Evolutionary conservation across 352 stramenopile species (phyloP).

Genomic region (Globisporangium alternatum): DNA sequence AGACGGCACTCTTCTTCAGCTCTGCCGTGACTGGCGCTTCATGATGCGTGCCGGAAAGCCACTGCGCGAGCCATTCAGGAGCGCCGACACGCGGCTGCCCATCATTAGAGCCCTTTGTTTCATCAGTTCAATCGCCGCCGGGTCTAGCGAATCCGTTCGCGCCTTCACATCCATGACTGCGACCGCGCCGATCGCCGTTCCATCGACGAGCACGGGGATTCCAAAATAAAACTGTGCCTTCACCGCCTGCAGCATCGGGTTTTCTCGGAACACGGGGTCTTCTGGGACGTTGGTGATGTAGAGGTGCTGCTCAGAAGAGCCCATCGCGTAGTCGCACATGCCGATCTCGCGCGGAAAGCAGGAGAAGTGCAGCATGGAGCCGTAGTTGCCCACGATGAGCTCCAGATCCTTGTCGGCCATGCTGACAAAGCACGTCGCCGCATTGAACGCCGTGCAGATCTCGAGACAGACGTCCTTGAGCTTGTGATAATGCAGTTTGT

Average conservation of each 20-base stretch:
- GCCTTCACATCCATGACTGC: slow-evolving; percentile 19
- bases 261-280: slow-evolving; percentile 19
- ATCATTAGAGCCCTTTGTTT: slow-evolving; percentile 8
- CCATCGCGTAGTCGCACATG: slow-evolving; percentile 28
- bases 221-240: slow-evolving; percentile 27
- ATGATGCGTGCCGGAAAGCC: slow-evolving; percentile 3
- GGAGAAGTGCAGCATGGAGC: slow-evolving; percentile 26
- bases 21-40: slow-evolving; percentile 11
- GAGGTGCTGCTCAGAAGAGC: slow-evolving; percentile 14
- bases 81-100: slow-evolving; percentile 11
- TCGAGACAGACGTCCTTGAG: slow-evolving; percentile 17
- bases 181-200: slow-evolving; percentile 21
- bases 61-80: neutral
- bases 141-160: neutral
- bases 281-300: slow-evolving; percentile 9
- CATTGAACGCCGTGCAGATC: slow-evolving; percentile 6
- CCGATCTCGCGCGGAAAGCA: slow-evolving; percentile 28
- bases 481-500: slow-evolving; percentile 26
- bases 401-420: slow-evolving; percentile 19
- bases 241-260: slow-evolving; percentile 21
- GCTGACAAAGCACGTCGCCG: slow-evolving; percentile 20
- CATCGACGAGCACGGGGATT: slow-evolving; percentile 13
- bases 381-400: slow-evolving; percentile 23
- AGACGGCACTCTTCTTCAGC: neutral
- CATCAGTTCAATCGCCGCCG: neutral